Conservation (phyloP, 306 rosid species). For the Cercis canadensis region DNA sequence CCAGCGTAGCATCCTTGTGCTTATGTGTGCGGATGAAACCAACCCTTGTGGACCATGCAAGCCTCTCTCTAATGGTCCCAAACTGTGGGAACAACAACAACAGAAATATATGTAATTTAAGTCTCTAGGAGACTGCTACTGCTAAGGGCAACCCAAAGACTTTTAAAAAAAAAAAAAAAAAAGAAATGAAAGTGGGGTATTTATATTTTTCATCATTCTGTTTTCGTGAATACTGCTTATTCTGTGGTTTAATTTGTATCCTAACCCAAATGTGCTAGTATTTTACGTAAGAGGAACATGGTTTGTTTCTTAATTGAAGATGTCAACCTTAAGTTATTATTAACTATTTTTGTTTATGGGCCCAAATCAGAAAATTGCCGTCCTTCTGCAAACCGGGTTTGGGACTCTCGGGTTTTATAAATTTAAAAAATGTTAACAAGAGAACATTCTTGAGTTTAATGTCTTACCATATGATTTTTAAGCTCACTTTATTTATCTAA, state of each 20-base stretch:
- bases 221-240: constrained; percentile 2
- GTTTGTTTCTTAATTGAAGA: not conserved
- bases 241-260: not conserved
- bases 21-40: constrained; percentile 40
- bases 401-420: not conserved
- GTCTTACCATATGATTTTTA: too few relatives aligned
- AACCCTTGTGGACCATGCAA: constrained; percentile 13
- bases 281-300: not conserved
- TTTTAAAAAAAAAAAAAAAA: not conserved
- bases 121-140: not conserved
- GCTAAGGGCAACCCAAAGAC: too few relatives aligned
- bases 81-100: constrained; percentile 20
- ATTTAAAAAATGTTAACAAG: too few relatives aligned
- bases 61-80: constrained; percentile 48
- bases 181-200: not conserved
- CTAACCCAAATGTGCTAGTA: too few relatives aligned
- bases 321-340: not conserved
- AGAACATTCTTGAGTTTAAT: too few relatives aligned
- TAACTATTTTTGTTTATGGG: not conserved
- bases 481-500: too few relatives aligned
- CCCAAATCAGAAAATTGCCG: not conserved
- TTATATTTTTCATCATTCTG: not conserved
- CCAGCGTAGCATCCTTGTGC: constrained; percentile 43
- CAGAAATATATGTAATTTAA: constrained; percentile 7
- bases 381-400: not conserved